Evolutionary conservation across 73 alveolate species (phyloP).

Genomic region (Tetrahymena elliotti): DNA sequence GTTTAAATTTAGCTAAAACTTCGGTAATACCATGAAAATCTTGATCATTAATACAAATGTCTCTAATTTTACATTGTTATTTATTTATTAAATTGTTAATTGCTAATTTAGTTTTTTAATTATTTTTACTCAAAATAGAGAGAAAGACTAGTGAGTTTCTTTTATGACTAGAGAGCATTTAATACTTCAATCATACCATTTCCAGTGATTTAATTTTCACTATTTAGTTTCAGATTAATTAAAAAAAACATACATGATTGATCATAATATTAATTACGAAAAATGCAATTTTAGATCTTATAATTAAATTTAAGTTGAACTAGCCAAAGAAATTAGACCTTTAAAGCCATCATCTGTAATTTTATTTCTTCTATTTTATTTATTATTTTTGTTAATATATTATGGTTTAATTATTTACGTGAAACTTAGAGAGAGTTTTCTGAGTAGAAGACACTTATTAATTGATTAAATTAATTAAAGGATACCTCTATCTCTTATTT

Average conservation of each 20-base stretch:
- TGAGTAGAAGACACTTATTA: neutral
- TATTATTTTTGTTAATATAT: neutral
- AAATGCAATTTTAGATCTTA: neutral
- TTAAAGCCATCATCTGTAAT: neutral
- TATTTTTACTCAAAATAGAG: neutral
- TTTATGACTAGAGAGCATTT: neutral
- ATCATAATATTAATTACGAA: neutral
- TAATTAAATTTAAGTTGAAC: neutral
- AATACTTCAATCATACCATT: neutral
- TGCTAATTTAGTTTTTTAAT: too few species aligned
- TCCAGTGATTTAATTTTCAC: neutral
- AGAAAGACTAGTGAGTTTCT: neutral
- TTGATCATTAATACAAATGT: neutral
- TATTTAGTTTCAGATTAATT: neutral
- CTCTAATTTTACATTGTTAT: neutral
- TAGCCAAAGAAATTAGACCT: neutral
- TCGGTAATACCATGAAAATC: neutral
- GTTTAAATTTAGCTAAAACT: neutral
- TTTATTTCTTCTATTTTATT: neutral
- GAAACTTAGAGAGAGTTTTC: neutral
- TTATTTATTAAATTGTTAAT: neutral
- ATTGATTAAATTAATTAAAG: neutral
- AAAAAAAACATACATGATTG: too few species aligned
- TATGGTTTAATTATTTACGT: neutral
- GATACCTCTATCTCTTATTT: neutral